Percentiles rank a stretch among this genome's conserved stretches.
Conservation (phyloP, 495 filamentous ascomycete genomes). For the Penicillium verhagenii region DNA sequence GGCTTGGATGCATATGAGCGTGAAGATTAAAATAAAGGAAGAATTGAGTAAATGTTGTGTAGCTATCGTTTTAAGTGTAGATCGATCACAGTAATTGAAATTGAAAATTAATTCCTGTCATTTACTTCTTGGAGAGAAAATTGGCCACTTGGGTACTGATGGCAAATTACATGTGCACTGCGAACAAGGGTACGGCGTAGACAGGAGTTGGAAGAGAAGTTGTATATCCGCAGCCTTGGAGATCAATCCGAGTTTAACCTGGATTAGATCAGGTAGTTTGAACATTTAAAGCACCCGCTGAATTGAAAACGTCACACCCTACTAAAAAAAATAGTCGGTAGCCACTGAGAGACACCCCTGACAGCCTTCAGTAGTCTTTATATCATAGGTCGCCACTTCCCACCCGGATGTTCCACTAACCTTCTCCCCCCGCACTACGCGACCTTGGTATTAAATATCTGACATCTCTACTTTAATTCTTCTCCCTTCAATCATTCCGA, state of each 20-base stretch:
- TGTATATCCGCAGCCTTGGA: too few species aligned
- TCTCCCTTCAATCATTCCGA: neutral
- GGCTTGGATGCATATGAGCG: too few species aligned
- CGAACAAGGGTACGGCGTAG: neutral
- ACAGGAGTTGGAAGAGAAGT: neutral
- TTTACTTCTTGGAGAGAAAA: neutral
- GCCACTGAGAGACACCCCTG: neutral
- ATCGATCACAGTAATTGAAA: too few species aligned
- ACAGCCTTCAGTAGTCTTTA: slow-evolving; percentile 14
- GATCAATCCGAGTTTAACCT: too few species aligned
- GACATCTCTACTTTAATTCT: neutral
- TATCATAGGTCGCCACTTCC: slow-evolving; percentile 27
- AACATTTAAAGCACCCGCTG: neutral
- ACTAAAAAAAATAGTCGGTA: too few species aligned
- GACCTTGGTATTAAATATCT: neutral
- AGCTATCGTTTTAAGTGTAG: too few species aligned
- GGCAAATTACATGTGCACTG: neutral
- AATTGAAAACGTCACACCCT: too few species aligned
- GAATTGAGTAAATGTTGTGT: too few species aligned
- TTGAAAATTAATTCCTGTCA: too few species aligned
- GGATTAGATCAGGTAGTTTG: neutral
- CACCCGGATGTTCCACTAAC: slow-evolving; percentile 2
- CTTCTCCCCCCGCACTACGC: slow-evolving; percentile 21
- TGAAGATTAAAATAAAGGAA: too few species aligned
- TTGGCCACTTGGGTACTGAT: neutral